Percentiles rank a stretch among this genome's conserved stretches.
Conservation (phyloP, 2,329 filamentous ascomycete genomes). For the Talaromyces sp. region DNA sequence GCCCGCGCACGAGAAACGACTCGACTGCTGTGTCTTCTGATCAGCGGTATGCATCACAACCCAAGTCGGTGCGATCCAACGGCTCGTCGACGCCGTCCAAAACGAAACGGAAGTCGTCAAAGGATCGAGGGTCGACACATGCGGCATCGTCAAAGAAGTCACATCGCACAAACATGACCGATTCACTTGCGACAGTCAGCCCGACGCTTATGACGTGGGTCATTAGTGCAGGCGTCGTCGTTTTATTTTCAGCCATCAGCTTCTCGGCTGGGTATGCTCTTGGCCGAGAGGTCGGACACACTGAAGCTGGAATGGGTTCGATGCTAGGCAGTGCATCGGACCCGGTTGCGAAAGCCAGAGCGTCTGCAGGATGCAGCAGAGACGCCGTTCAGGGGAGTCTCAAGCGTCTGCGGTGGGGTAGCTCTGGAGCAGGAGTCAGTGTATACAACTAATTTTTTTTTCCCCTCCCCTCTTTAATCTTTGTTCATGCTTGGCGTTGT, state of each 20-base stretch:
- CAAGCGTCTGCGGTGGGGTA: conserved; percentile 38
- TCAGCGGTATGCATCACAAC: conserved; percentile 18
- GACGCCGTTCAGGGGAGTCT: conserved; percentile 40
- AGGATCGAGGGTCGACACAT: conserved; percentile 29
- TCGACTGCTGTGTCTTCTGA: conserved; percentile 15
- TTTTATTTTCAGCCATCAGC: conserved; percentile 58
- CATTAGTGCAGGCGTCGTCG: conserved; percentile 58
- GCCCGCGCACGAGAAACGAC: conserved; percentile 14
- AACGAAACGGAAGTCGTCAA: conserved; percentile 29
- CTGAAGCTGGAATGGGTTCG: conserved; percentile 36
- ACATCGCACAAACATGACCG: conserved; percentile 24
- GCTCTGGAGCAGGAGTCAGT: conserved; percentile 29
- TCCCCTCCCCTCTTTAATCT: background rate
- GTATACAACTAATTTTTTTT: conserved; percentile 8
- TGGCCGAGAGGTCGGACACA: conserved; percentile 52
- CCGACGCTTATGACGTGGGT: conserved; percentile 62
- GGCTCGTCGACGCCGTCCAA: conserved; percentile 16
- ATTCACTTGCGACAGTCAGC: conserved; percentile 36
- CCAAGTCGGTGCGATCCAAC: conserved; percentile 17
- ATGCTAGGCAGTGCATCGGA: conserved; percentile 15
- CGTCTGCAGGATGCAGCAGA: conserved; percentile 36
- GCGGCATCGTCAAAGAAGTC: conserved; percentile 28
- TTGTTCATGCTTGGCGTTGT: background rate
- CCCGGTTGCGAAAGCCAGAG: conserved; percentile 20
- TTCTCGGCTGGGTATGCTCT: conserved; percentile 60